Percentiles rank a stretch among this genome's conserved stretches.
Evolutionary conservation across 2,329 filamentous ascomycete genomes (phyloP).

Genomic region (Monosporascus cannonballus): DNA sequence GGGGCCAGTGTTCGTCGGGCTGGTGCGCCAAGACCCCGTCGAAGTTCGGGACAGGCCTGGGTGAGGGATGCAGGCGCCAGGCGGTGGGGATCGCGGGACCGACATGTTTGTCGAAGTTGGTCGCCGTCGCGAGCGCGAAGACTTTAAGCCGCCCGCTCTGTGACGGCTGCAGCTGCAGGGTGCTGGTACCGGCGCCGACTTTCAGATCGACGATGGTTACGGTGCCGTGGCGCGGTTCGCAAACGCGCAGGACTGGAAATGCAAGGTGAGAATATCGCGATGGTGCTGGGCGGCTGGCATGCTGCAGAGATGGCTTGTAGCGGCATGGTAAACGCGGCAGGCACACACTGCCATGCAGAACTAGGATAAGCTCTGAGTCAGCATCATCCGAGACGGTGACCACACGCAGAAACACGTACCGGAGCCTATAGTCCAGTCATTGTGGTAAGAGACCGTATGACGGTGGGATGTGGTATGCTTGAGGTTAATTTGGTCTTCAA

Average conservation of each 20-base stretch:
- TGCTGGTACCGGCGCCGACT: slow-evolving; percentile 7
- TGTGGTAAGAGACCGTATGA: slow-evolving; percentile 8
- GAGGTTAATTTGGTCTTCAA: not conserved
- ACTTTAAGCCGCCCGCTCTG: slow-evolving; percentile 6
- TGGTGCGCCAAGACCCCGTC: slow-evolving; percentile 2
- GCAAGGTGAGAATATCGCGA: no score
- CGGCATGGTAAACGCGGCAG: slow-evolving; percentile 10
- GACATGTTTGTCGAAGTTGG: slow-evolving; percentile 11
- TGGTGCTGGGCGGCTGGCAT: not conserved
- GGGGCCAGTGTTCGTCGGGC: slow-evolving; percentile 14
- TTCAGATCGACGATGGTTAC: slow-evolving; percentile 7
- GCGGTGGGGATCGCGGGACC: slow-evolving; percentile 5
- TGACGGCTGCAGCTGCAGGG: slow-evolving; percentile 10
- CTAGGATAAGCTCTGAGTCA: slow-evolving; percentile 1
- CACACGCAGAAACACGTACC: not conserved
- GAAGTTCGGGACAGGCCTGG: slow-evolving; percentile 12
- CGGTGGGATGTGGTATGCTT: slow-evolving; percentile 1
- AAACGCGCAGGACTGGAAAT: no score
- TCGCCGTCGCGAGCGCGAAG: slow-evolving; percentile 8
- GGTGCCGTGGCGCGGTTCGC: no score
- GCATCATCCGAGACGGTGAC: no score
- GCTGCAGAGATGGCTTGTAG: slow-evolving; percentile 8
- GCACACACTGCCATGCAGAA: slow-evolving; percentile 10
- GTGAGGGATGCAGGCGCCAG: slow-evolving; percentile 8
- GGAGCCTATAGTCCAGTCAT: slow-evolving; percentile 10